phyloP scores from a whole-genome alignment of 2,329 filamentous ascomycete genomes.

The Aureobasidium mangrovei region DNA sequence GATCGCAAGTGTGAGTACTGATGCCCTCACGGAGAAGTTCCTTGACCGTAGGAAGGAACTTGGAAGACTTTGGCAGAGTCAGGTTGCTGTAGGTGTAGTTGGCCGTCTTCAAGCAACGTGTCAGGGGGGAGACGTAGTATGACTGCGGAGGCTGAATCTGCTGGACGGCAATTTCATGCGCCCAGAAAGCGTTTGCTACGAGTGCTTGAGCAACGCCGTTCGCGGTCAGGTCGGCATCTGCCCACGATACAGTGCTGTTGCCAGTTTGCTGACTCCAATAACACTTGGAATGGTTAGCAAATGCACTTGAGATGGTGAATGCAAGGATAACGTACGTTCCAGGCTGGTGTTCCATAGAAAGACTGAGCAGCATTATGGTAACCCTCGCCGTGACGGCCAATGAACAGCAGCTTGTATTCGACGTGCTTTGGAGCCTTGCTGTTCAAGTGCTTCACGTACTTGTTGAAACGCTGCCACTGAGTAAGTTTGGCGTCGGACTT shows the following conservation, averaged over 20 bases:
- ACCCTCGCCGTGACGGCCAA: slow-evolving; percentile 63
- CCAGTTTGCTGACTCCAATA: slow-evolving; percentile 59
- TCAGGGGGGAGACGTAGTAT: slow-evolving; percentile 58
- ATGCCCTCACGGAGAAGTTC: slow-evolving; percentile 60
- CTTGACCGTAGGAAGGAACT: slow-evolving; percentile 53
- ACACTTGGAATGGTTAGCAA: slow-evolving; percentile 25
- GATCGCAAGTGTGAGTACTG: slow-evolving; percentile 59
- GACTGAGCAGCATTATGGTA: slow-evolving; percentile 56
- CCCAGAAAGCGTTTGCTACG: slow-evolving; percentile 53
- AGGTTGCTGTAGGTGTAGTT: slow-evolving; percentile 53
- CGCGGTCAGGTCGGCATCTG: slow-evolving; percentile 53
- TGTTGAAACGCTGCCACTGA: slow-evolving; percentile 57
- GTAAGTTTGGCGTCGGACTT: slow-evolving; percentile 39
- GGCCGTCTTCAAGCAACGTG: slow-evolving; percentile 55
- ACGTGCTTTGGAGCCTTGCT: slow-evolving; percentile 36
- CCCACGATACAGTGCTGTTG: slow-evolving; percentile 54
- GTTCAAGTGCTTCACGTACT: slow-evolving; percentile 52
- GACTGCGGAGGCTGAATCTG: slow-evolving; percentile 53
- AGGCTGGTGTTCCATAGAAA: slow-evolving; percentile 59
- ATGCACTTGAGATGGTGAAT: neutral
- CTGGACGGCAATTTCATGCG: slow-evolving; percentile 41
- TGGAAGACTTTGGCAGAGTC: slow-evolving; percentile 40
- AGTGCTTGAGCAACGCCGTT: slow-evolving; percentile 49
- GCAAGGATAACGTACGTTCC: slow-evolving; percentile 48
- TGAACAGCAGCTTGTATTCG: slow-evolving; percentile 60